Evolutionary conservation across 2,329 filamentous ascomycete genomes (phyloP), one percentile per base, ranked within the genome.

Genomic region (Aureobasidium sp.): DNA sequence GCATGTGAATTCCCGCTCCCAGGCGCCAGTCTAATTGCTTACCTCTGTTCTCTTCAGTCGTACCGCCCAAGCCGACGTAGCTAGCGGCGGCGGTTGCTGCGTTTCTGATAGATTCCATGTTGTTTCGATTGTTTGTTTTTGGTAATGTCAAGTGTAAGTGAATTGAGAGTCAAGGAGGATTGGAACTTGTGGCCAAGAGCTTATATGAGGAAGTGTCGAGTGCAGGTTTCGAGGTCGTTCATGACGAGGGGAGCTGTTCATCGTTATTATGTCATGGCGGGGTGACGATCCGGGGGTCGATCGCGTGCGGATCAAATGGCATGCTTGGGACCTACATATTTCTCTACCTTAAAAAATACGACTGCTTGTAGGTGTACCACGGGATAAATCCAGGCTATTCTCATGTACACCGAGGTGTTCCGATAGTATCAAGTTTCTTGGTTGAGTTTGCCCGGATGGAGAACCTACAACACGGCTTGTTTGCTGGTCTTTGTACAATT

Each of bases 101-200:
- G 44, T 57, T 62, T 50, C 60, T 62, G 60, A 62, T 22, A 17
- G 49, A 15, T 27, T 62, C 60, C 60, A 62, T 62, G 31, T 54
- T 54, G 58, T 6, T 42, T 47, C 15, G 39, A 14, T 52, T 54
- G 31, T 33, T 44, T 56, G 37, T 56, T 14, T 29, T 29, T 29
- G 24, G 19, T 35, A 2, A 44, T 19, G 40, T 31, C 1, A 45
- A 22, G 35, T 27, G 24, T 42, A 9, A 19, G 5, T n/a, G 5
- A 19, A 42, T 11, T 35, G 12, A 52, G 9, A 17, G 5, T 35
- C 8, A 35, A 27, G 31, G 4, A 15, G 14, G 33, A 48, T 48
- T 31, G 19, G n/a, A 33, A 33, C 2, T 33, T 12, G 31, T 33
- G 44, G 49, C 22, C 15, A 19, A 14, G 29, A 22, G n/a, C 14